A percentile compares a stretch with the other conserved stretches of the same genome.
phyloP scores from a whole-genome alignment of 805 yeast genomes.

The Nakazawaea wyomingensis region DNA sequence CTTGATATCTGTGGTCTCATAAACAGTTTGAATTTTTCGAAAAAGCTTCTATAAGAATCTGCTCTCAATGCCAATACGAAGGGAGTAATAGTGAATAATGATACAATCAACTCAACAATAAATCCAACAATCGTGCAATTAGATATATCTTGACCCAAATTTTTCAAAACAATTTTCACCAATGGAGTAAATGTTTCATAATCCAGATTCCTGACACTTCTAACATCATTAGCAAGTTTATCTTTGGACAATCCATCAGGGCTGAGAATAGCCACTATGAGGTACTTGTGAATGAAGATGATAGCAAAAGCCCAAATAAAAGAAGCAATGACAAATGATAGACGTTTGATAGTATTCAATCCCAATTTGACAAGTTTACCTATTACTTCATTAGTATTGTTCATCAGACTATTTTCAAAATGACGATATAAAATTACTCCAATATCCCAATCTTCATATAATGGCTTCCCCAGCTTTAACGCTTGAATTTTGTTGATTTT shows the following conservation, averaged over 20 bases:
- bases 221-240: not conserved
- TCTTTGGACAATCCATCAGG: not conserved
- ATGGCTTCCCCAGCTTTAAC: constrained; percentile 1
- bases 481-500: not conserved
- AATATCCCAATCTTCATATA: not conserved
- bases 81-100: not conserved
- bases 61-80: not conserved
- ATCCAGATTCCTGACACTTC: not conserved
- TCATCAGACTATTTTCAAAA: too few species aligned
- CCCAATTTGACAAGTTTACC: not conserved
- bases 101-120: not conserved
- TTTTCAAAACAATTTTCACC: not conserved
- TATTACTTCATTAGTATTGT: too few species aligned
- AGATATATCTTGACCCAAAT: not conserved
- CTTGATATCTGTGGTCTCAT: not conserved
- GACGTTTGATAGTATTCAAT: too few species aligned
- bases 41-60: not conserved
- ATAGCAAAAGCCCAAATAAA: not conserved
- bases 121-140: not conserved
- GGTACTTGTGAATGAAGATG: not conserved
- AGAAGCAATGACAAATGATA: not conserved
- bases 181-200: not conserved
- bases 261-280: not conserved
- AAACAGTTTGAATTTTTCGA: not conserved
- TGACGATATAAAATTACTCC: not conserved